Evolutionary conservation across 768 basidiomycete genomes (phyloP).

Genomic region (Boletus bicolor): DNA sequence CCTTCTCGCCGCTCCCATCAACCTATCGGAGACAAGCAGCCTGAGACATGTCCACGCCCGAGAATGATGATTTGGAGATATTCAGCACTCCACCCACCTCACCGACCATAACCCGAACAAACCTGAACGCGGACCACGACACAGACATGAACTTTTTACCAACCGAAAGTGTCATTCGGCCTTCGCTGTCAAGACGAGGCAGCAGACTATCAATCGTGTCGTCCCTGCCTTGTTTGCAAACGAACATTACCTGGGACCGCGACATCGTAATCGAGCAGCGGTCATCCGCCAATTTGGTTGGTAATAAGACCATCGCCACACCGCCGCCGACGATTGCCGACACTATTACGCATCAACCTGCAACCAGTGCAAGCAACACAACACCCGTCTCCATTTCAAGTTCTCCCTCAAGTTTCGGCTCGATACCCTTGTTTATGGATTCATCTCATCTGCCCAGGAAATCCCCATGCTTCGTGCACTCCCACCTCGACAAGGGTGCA

Average conservation of each 20-base stretch:
- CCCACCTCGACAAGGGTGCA: constrained; percentile 79
- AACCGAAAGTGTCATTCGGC: constrained; percentile 26
- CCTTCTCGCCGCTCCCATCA: constrained; percentile 13
- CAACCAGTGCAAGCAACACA: not conserved
- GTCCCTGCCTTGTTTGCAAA: constrained; percentile 29
- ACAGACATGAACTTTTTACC: constrained; percentile 11
- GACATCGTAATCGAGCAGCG: constrained; percentile 37
- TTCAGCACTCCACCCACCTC: constrained; percentile 46
- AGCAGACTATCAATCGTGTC: constrained; percentile 30
- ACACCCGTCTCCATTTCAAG: constrained; percentile 25
- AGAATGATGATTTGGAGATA: constrained; percentile 35
- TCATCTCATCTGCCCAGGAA: constrained; percentile 26
- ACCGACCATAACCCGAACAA: constrained; percentile 29
- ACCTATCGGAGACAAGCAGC: constrained; percentile 6
- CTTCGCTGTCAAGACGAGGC: constrained; percentile 38
- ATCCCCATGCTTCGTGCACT: constrained; percentile 93
- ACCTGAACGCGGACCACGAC: constrained; percentile 12
- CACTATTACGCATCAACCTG: constrained; percentile 14
- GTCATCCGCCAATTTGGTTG: constrained; percentile 19
- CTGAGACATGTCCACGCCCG: constrained; percentile 32
- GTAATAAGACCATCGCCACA: constrained; percentile 19
- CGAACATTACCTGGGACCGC: constrained; percentile 34
- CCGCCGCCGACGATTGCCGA: constrained; percentile 23
- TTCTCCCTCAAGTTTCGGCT: constrained; percentile 28
- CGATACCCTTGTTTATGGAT: constrained; percentile 28